phyloP scores from a whole-genome alignment of 139 green algal genomes.

The Monoraphidium neglectum region DNA sequence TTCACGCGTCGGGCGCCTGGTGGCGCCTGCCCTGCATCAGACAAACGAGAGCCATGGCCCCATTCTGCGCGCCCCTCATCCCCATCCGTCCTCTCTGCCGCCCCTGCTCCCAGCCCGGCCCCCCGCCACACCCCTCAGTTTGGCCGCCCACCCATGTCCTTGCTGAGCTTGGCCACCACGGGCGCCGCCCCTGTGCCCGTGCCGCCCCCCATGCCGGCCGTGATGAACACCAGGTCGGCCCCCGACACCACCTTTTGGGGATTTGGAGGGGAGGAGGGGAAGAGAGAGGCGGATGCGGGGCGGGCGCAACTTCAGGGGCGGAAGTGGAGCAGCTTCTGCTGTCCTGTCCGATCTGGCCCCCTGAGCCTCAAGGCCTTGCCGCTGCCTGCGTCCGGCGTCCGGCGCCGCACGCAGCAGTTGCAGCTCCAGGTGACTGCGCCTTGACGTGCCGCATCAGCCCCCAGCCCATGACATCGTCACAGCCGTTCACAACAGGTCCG shows the following conservation, averaged over 20 bases:
- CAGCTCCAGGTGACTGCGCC: too few species aligned
- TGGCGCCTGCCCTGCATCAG: background rate
- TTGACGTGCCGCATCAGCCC: too few species aligned
- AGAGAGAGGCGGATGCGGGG: background rate
- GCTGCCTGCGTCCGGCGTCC: background rate
- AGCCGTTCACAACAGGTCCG: too few species aligned
- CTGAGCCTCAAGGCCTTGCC: background rate
- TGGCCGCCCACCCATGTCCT: slow-evolving; percentile 53
- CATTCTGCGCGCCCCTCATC: too few species aligned
- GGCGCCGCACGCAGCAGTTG: too few species aligned
- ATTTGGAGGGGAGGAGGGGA: background rate
- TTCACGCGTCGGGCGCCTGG: too few species aligned
- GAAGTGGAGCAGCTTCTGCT: background rate
- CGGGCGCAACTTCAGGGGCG: background rate
- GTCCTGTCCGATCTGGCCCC: too few species aligned
- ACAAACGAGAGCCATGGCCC: background rate
- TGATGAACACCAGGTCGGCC: slow-evolving; percentile 90
- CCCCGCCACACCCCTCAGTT: background rate
- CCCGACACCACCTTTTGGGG: slow-evolving; percentile 57
- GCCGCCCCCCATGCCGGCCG: slow-evolving; percentile 92
- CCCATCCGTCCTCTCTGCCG: too few species aligned
- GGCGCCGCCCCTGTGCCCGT: slow-evolving; percentile 92
- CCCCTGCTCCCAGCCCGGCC: too few species aligned
- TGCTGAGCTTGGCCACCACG: slow-evolving; percentile 82
- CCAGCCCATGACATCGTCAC: too few species aligned